Evolutionary conservation across 176 grass and related monocot species (phyloP).

Genomic region (Triticum timopheevii): DNA sequence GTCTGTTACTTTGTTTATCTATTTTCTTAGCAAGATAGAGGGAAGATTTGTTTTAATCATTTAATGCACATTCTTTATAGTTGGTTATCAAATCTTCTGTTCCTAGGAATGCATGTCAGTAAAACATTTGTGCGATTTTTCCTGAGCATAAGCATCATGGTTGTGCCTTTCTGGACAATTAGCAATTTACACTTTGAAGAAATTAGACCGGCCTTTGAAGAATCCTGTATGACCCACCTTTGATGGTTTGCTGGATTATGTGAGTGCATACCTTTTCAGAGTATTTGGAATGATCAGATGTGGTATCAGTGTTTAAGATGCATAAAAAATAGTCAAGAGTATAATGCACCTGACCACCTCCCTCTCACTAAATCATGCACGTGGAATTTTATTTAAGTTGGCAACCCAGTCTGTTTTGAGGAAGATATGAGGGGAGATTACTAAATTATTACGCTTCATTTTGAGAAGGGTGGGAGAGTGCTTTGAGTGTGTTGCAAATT

Average conservation of each 20-base stretch:
- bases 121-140: neutral
- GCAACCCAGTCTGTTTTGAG: neutral
- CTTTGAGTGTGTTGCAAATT: slow-evolving; percentile 1
- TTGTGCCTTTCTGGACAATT: neutral
- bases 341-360: neutral
- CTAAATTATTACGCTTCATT: neutral
- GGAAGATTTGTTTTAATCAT: neutral
- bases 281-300: neutral
- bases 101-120: neutral
- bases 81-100: slow-evolving; percentile 5
- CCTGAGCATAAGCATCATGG: neutral
- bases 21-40: neutral
- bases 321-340: slow-evolving; percentile 3
- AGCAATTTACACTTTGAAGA: neutral
- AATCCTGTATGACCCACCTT: neutral
- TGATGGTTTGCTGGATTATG: neutral
- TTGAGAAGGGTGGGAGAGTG: neutral
- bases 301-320: neutral
- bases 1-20: neutral
- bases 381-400: neutral
- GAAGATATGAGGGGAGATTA: neutral
- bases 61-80: neutral
- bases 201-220: neutral
- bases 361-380: neutral
- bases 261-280: neutral